phyloP scores from a whole-genome alignment of 257 asterid genomes.

The Rhazya stricta region DNA sequence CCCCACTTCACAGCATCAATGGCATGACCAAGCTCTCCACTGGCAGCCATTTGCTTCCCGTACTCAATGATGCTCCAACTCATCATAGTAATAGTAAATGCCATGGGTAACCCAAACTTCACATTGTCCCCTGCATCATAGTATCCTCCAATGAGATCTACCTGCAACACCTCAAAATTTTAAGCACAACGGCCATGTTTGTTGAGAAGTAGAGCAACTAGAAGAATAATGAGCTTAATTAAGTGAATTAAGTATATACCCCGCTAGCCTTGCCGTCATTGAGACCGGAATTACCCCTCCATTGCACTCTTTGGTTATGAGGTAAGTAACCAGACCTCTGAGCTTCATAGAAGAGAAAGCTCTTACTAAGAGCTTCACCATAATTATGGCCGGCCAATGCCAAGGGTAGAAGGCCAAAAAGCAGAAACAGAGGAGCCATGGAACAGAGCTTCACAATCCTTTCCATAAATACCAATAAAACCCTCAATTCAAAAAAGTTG shows the following conservation, averaged over 20 bases:
- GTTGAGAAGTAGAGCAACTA: background rate
- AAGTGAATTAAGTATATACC: slow-evolving; percentile 30
- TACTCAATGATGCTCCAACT: slow-evolving; percentile 92
- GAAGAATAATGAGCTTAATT: background rate
- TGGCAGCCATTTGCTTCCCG: slow-evolving; percentile 63
- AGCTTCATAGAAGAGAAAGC: slow-evolving; percentile 91
- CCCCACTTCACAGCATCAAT: slow-evolving; percentile 95
- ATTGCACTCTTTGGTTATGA: slow-evolving; percentile 60
- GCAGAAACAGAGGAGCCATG: slow-evolving; percentile 48
- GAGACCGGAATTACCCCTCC: slow-evolving; percentile 97
- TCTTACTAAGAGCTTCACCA: slow-evolving; percentile 70
- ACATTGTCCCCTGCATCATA: slow-evolving; percentile 99
- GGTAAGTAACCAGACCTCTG: slow-evolving; percentile 98
- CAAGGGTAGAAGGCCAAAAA: slow-evolving; percentile 38
- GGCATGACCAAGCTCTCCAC: slow-evolving; percentile 82
- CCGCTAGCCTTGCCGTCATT: slow-evolving; percentile 77
- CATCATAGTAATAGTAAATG: slow-evolving; percentile 89
- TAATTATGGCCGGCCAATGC: slow-evolving; percentile 75
- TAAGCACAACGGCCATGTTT: background rate
- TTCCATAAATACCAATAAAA: slow-evolving; percentile 37
- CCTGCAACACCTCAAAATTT: slow-evolving; percentile 36
- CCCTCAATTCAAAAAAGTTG: slow-evolving; percentile 7
- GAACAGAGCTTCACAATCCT: slow-evolving; percentile 37
- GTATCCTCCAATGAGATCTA: slow-evolving; percentile 96
- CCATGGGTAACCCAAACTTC: slow-evolving; percentile 95